Evolutionary conservation across 2,329 filamentous ascomycete genomes (phyloP).

Genomic region (Drechslera avenae): DNA sequence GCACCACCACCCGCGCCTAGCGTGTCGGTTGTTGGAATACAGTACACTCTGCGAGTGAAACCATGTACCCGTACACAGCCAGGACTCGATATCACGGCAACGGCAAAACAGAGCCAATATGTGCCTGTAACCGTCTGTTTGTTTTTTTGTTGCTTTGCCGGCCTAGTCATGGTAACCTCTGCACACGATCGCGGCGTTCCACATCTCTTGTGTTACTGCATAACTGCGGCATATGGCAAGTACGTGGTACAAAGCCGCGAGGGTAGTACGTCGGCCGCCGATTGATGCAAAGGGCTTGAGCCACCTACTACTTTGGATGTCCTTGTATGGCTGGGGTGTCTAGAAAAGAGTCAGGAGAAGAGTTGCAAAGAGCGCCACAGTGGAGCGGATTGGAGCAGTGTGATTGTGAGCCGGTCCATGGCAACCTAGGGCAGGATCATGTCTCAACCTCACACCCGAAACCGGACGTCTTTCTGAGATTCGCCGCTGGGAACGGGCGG

Average conservation of each 20-base stretch:
- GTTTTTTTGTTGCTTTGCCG: slow-evolving; percentile 11
- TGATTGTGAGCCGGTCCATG: slow-evolving; percentile 1
- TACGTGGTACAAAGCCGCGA: slow-evolving; percentile 10
- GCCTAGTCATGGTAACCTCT: not conserved
- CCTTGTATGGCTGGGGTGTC: slow-evolving; percentile 7
- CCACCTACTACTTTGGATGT: slow-evolving; percentile 13
- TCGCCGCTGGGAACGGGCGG: too few relatives aligned
- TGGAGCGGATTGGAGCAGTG: slow-evolving; percentile 8
- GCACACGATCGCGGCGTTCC: slow-evolving; percentile 6
- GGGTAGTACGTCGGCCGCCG: slow-evolving; percentile 7
- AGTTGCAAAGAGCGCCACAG: slow-evolving; percentile 15
- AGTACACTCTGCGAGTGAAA: slow-evolving; percentile 5
- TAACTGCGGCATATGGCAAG: slow-evolving; percentile 7
- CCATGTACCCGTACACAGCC: slow-evolving; percentile 1
- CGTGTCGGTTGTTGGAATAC: not conserved
- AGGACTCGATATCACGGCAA: slow-evolving; percentile 11
- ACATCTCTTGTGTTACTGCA: slow-evolving; percentile 14
- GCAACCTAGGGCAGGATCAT: not conserved
- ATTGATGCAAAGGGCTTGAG: slow-evolving; percentile 12
- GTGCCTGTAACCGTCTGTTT: not conserved
- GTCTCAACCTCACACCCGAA: not conserved
- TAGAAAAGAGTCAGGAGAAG: slow-evolving; percentile 4
- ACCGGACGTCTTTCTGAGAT: too few relatives aligned
- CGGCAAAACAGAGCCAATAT: not conserved
- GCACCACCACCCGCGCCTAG: slow-evolving; percentile 1